These are phyloP conservation scores for Solanum pimpinellifolium DNA, from an alignment of 257 asterid genomes.

Conservation along the genomic window DNA sequence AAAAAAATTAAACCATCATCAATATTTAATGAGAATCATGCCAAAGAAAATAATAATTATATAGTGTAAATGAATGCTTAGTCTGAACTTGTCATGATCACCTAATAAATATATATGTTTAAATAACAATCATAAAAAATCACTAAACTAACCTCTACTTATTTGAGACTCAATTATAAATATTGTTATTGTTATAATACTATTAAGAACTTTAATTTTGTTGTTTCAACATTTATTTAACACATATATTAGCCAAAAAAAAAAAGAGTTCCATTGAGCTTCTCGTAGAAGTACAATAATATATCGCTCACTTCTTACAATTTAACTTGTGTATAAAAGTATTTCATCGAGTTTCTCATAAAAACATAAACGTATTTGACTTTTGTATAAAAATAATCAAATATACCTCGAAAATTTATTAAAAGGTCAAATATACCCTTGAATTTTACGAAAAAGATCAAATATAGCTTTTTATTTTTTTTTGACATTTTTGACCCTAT, in stretches of 20 bases:
- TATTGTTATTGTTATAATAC: no score
- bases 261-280: neutral
- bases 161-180: neutral
- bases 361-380: neutral
- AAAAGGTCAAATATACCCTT: neutral
- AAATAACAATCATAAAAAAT: no score
- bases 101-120: neutral
- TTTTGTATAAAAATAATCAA: neutral
- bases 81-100: no score
- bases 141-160: neutral
- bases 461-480: neutral
- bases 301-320: neutral
- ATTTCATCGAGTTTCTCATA: neutral
- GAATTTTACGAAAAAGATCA: no score
- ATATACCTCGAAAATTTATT: no score
- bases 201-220: no score
- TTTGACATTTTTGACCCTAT: neutral
- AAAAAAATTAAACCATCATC: no score
- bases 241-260: no score
- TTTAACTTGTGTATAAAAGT: no score
- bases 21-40: no score
- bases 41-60: no score
- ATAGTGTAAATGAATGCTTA: neutral
- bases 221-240: no score
- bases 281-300: neutral